phyloP scores from a whole-genome alignment of 2,329 filamentous ascomycete species.

The Fusarium poae region DNA sequence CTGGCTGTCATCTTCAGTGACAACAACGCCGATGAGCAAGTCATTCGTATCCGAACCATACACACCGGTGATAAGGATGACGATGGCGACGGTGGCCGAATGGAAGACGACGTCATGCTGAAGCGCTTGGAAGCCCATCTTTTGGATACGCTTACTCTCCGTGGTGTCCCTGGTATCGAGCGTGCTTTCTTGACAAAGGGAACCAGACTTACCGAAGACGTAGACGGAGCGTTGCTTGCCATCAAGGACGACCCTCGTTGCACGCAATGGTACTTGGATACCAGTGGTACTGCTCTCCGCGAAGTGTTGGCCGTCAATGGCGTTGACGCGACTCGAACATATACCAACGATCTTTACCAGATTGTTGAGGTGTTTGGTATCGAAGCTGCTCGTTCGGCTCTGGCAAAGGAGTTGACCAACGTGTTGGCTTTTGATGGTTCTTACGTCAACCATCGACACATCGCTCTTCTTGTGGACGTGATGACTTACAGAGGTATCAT shows the following conservation, averaged over 20 bases:
- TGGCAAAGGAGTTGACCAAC: constrained; percentile 89
- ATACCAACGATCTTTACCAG: constrained; percentile 96
- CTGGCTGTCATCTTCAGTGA: constrained; percentile 96
- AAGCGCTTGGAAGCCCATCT: constrained; percentile 93
- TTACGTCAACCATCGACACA: constrained; percentile 98
- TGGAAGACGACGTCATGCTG: constrained; percentile 91
- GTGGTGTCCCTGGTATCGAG: constrained; percentile 89
- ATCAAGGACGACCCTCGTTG: constrained; percentile 80
- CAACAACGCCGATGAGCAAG: constrained; percentile 95
- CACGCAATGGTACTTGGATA: constrained; percentile 96
- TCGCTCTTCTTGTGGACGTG: constrained; percentile 94
- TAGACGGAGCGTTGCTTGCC: constrained; percentile 79
- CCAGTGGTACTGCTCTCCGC: constrained; percentile 87
- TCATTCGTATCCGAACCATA: constrained; percentile 91
- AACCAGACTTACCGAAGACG: constrained; percentile 72
- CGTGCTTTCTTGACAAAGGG: constrained; percentile 93
- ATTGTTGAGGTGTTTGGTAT: constrained; percentile 96
- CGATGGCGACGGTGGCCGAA: constrained; percentile 66
- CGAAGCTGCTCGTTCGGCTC: constrained; percentile 87
- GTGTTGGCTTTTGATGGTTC: constrained; percentile 99
- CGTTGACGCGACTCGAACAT: constrained; percentile 87
- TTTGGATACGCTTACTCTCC: constrained; percentile 89
- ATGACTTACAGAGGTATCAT: constrained; percentile 97
- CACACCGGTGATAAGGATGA: constrained; percentile 76
- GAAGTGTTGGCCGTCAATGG: constrained; percentile 88